Percentiles rank a stretch among this genome's conserved stretches.
Evolutionary conservation across 441 rosid genomes (phyloP).

Genomic region (Eruca vesicaria): DNA sequence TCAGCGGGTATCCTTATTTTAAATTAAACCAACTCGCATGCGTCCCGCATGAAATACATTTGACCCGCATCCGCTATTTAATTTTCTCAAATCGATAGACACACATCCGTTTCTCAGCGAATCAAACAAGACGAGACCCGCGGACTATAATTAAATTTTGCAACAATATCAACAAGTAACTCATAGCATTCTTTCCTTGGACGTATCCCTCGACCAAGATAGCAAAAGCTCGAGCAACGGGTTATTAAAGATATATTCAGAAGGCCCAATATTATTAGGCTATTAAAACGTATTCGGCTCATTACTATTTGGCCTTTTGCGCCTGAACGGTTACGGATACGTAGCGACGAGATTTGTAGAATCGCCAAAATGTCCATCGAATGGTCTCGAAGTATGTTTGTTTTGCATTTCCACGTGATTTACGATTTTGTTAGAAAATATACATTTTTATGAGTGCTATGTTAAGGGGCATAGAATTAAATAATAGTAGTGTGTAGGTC

Average conservation of each 20-base stretch:
- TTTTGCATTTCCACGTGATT: conserved; percentile 8
- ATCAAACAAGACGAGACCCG: too few species aligned
- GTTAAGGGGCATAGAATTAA: neutral
- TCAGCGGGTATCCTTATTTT: too few species aligned
- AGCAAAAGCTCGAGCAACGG: conserved; percentile 61
- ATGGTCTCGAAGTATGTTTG: neutral
- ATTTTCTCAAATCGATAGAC: too few species aligned
- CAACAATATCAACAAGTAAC: conserved; percentile 49
- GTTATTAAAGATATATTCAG: too few species aligned
- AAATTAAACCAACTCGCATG: too few species aligned
- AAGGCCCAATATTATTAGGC: too few species aligned
- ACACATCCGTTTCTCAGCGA: too few species aligned
- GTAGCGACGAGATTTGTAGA: too few species aligned
- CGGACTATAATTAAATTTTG: too few species aligned
- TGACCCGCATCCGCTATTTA: too few species aligned
- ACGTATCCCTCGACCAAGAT: conserved; percentile 60
- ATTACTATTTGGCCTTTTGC: neutral
- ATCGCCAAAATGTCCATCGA: too few species aligned
- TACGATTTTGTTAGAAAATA: neutral
- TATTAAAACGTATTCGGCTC: neutral
- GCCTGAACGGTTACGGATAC: neutral
- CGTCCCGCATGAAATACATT: too few species aligned
- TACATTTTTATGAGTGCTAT: neutral
- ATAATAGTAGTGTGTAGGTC: conserved; percentile 5
- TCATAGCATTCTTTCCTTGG: conserved; percentile 42